A percentile compares a stretch with the other conserved stretches of the same genome.
Evolutionary conservation across 1,284 basidiomycete genomes (phyloP).

Genomic region (Ceratobasidium sp.): DNA sequence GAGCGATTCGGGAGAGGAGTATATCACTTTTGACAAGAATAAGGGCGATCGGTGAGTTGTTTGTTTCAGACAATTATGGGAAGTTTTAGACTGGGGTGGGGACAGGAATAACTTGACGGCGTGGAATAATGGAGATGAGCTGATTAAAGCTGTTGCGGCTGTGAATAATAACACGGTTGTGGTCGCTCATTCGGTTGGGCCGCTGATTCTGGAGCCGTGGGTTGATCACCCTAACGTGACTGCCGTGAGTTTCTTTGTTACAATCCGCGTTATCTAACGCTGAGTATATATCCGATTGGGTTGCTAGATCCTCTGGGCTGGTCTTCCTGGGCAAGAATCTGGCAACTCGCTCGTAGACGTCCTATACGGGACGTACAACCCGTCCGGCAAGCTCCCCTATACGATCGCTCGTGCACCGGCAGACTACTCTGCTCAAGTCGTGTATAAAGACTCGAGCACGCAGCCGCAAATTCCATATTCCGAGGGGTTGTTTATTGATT

Average conservation of each 20-base stretch:
- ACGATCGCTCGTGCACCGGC: slow-evolving; percentile 64
- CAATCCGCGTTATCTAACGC: neutral
- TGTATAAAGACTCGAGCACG: slow-evolving; percentile 42
- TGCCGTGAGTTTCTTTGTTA: too few relatives aligned
- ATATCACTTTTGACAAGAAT: slow-evolving; percentile 60
- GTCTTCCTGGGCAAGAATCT: slow-evolving; percentile 64
- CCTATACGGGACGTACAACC: slow-evolving; percentile 73
- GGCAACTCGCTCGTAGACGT: slow-evolving; percentile 73
- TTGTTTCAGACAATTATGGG: too few relatives aligned
- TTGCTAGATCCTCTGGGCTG: slow-evolving; percentile 47
- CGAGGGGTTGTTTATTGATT: slow-evolving; percentile 52
- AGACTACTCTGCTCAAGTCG: slow-evolving; percentile 58
- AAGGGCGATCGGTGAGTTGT: slow-evolving; percentile 63
- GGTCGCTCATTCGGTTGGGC: slow-evolving; percentile 62
- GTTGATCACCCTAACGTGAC: slow-evolving; percentile 57
- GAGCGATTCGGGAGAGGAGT: slow-evolving; percentile 68
- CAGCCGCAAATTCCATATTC: slow-evolving; percentile 64
- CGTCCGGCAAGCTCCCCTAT: slow-evolving; percentile 64
- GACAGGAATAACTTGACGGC: slow-evolving; percentile 51
- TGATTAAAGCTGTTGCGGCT: slow-evolving; percentile 56
- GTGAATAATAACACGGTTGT: slow-evolving; percentile 63
- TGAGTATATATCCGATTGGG: neutral
- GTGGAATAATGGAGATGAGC: slow-evolving; percentile 56
- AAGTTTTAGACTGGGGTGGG: too few relatives aligned
- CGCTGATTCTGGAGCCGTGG: slow-evolving; percentile 60